Percentiles rank a stretch among this genome's conserved stretches.
These are phyloP conservation scores for Lobulomyces angularis DNA, from an alignment of 192 early-diverging fungal genomes.

Conservation along the genomic window DNA sequence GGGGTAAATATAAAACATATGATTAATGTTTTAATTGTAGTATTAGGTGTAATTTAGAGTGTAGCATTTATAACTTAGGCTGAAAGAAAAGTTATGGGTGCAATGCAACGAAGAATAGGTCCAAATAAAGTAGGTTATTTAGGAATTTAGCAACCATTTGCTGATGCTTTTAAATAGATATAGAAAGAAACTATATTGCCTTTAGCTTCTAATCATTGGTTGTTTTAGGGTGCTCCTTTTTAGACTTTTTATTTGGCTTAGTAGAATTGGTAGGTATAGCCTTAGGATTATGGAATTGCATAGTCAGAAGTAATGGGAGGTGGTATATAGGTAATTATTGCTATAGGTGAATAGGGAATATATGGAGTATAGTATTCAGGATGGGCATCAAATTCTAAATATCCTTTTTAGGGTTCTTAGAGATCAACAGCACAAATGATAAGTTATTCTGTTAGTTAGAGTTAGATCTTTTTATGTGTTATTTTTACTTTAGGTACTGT, in stretches of 20 bases:
- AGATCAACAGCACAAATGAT: constrained; percentile 30
- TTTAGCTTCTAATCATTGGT: constrained; percentile 17
- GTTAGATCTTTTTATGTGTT: constrained; percentile 27
- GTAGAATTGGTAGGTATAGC: constrained; percentile 47
- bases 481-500: constrained; percentile 39
- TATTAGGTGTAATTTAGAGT: constrained; percentile 17
- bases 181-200: constrained; percentile 22
- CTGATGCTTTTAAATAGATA: constrained; percentile 22
- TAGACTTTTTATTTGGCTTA: constrained; percentile 46
- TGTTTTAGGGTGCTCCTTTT: constrained; percentile 20
- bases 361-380: constrained; percentile 26
- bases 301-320: constrained; percentile 44
- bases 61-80: constrained; percentile 19
- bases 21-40: constrained; percentile 18
- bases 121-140: constrained; percentile 26
- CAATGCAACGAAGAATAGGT: constrained; percentile 23
- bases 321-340: constrained; percentile 36
- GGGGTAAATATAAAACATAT: too few relatives aligned
- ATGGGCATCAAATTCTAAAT: constrained; percentile 30
- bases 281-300: constrained; percentile 35
- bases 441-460: constrained; percentile 29
- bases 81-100: constrained; percentile 25
- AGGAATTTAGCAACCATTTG: constrained; percentile 23
- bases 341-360: constrained; percentile 26
- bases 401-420: constrained; percentile 27